Base-by-base conservation (phyloP, 1,139 yeast genomes). In the Debaryomycetaceae sp. region DNA sequence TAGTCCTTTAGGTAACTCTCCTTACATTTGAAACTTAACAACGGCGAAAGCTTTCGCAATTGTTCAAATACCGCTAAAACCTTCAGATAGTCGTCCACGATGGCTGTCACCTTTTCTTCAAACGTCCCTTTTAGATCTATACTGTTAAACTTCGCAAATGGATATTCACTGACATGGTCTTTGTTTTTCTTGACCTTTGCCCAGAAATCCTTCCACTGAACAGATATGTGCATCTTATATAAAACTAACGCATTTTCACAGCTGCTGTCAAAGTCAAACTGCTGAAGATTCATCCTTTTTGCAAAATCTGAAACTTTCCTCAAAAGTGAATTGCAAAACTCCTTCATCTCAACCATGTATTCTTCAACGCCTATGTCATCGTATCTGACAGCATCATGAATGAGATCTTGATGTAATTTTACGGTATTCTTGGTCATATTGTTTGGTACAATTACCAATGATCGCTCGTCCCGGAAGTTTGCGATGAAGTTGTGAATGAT, bases 201-300 rank as follows among this genome's bases (percentile, higher is more conserved):
- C 37, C 62, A 46, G 47, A 56, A 69, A 2, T 47, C 36, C 2
- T 46, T 41, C 77, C 79, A 72, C 14, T 46, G 43, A 1, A 65
- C 60, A 14, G 50, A 42, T 4, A 78, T 53, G 38, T 68, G 62
- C 1, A 53, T 50, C 9, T 56, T 47, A 51, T 56, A 72, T 41
- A 78, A 69, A 37, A 57, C 54, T 17, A 53, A 49, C 0, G 81
- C 79, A n/a, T 76, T 65, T 13, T 66, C 70, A 27, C 72, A 62
- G 9, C 72, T 66, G 36, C 69, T 69, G 2, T 71, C 77, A 53
- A 68, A 70, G 0, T 69, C 74, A 33, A 41, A 43, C 1, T 76
- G 78, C 1, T 60, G 63, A n/a, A 69, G 52, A 0, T 60, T 66
- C 38, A 76, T 44, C 2, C 49, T 35, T 2, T 48, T 44, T 0